Base-by-base conservation (phyloP, 441 rosid genomes). In the Arabidopsis hybrid region DNA sequence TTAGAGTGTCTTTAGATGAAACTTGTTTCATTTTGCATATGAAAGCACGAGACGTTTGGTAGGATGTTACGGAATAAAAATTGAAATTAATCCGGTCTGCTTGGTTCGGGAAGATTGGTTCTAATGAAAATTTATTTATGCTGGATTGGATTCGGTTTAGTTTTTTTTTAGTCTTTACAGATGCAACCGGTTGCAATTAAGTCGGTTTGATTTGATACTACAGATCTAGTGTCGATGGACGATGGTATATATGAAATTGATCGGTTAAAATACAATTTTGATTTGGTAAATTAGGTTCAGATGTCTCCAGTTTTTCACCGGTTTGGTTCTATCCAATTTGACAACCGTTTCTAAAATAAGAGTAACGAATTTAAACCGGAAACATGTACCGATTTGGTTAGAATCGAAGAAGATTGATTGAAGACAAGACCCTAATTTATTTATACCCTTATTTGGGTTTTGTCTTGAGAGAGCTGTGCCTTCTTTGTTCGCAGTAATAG, bases 401-500 rank as follows among this genome's bases (percentile, higher is more conserved):
- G 67, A 71, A 70, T 17, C 65, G 21, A 62, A 10, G 60, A 63
- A 63, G 58, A 26, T 26, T 26, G 57, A 63, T 66, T 13, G 73
- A 56, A 60, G 68, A 50, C 31, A 13, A 63, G 57, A 71, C 77
- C 76, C 80, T 78, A 78, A 72, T 72, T 72, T 76, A 72, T 72
- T 72, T 76, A 69, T 65, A 70, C 71, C 60, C 69, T 75, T 60
- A 26, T 42, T 29, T 2, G 17, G 42, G 67, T 47, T 58, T 29
- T 1, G 69, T 74, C 40, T 31, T 18, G 13, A 17, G 60, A 31
- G 60, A 39, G 66, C 67, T 74, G 51, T 57, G 59, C 43, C 67
- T 60, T 69, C 75, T 77, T 77, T 77, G 65, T 62, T 82, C 80
- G 69, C 80, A 74, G 84, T 87, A n/a, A n/a, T n/a, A 87, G 91